phyloP scores from a whole-genome alignment of 108 stramenopile species.

The Cylindrotheca fusiformis region DNA sequence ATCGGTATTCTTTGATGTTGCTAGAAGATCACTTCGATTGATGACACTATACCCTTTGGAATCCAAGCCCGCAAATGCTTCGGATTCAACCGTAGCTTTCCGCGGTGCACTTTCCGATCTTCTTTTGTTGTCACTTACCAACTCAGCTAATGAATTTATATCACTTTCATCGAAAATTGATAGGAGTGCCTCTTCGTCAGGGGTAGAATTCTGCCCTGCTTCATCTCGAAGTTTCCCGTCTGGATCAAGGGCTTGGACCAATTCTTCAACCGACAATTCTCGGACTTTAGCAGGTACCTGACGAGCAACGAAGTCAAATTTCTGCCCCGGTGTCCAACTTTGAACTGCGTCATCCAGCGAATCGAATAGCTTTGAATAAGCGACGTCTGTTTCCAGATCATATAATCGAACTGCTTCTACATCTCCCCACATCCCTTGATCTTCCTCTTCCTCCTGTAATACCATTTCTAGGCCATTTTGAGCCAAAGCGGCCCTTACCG shows the following conservation, averaged over 20 bases:
- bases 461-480: slow-evolving; percentile 69
- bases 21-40: slow-evolving; percentile 44
- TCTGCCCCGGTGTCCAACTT: slow-evolving; percentile 73
- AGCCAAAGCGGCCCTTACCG: slow-evolving; percentile 65
- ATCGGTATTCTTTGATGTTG: slow-evolving; percentile 43
- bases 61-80: slow-evolving; percentile 50
- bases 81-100: slow-evolving; percentile 37
- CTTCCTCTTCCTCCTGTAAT: slow-evolving; percentile 55
- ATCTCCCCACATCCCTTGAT: slow-evolving; percentile 75
- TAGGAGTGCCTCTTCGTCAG: slow-evolving; percentile 43
- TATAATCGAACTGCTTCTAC: slow-evolving; percentile 62
- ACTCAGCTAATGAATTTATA: slow-evolving; percentile 43
- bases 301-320: slow-evolving; percentile 75
- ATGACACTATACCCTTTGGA: slow-evolving; percentile 72
- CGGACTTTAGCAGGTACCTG: slow-evolving; percentile 66
- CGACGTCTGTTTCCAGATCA: slow-evolving; percentile 36
- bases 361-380: slow-evolving; percentile 37
- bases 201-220: slow-evolving; percentile 36
- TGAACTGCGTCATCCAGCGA: slow-evolving; percentile 59
- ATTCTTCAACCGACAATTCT: slow-evolving; percentile 57
- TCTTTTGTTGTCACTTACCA: slow-evolving; percentile 50
- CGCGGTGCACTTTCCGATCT: slow-evolving; percentile 54
- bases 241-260: slow-evolving; percentile 72
- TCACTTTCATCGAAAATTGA: slow-evolving; percentile 39
- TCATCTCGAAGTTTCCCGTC: slow-evolving; percentile 62